These are phyloP conservation scores for Areca catechu DNA, from an alignment of 176 grass and related monocot species.

Conservation along the genomic window DNA sequence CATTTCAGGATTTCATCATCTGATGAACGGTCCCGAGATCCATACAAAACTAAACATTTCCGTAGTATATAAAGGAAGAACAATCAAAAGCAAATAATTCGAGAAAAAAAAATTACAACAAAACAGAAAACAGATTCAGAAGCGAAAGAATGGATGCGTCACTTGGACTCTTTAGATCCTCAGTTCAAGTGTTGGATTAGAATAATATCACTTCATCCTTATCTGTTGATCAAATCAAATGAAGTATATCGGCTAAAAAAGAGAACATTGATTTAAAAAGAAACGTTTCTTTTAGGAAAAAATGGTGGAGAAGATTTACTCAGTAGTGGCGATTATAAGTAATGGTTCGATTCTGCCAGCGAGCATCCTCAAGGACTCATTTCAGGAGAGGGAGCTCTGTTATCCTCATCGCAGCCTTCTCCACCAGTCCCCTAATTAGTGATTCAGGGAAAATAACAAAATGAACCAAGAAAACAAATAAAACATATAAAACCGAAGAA, in stretches of 20 bases:
- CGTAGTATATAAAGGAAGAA: too few relatives aligned
- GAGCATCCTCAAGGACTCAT: constrained; percentile 40
- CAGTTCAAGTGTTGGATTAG: constrained; percentile 84
- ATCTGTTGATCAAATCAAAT: constrained; percentile 11
- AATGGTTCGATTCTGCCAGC: constrained; percentile 99
- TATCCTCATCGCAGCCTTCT: constrained; percentile 66
- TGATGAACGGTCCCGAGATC: not conserved
- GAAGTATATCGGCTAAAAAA: too few relatives aligned
- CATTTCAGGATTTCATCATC: constrained; percentile 39
- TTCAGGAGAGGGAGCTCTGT: constrained; percentile 98
- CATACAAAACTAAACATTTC: too few relatives aligned
- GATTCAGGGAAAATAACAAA: not conserved
- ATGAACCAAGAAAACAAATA: too few relatives aligned
- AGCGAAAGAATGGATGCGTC: constrained; percentile 28
- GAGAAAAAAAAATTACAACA: not conserved
- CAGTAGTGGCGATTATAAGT: constrained; percentile 50
- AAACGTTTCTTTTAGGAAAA: not conserved
- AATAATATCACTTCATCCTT: constrained; percentile 33
- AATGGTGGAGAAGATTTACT: constrained; percentile 20
- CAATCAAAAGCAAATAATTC: not conserved
- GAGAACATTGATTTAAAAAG: not conserved
- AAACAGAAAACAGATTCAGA: constrained; percentile 36
- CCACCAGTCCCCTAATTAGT: not conserved
- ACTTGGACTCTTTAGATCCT: constrained; percentile 19
- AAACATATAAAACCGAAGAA: too few relatives aligned